Base-by-base conservation (phyloP, 1,139 yeast genomes). In the Yamadazyma diospyri region DNA sequence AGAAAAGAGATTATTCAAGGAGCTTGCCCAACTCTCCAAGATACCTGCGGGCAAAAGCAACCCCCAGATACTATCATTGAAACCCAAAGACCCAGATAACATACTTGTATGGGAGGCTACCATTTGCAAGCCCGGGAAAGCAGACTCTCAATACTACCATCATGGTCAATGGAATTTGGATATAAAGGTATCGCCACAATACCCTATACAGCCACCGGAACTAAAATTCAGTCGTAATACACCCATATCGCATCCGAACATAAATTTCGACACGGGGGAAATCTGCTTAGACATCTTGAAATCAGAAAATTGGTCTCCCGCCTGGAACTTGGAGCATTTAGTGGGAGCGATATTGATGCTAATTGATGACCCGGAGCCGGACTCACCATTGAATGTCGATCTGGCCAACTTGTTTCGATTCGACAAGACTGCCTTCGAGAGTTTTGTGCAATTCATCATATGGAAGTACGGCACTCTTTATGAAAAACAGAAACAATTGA, bases 321-420 rank as follows among this genome's bases (percentile, higher is more conserved):
- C 94, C 2, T 88, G 95, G 94, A 79, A 84, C 26, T 53, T 88
- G 27, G 64, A 78, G 33, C 70, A 83, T 36, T 70, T 85, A n/a
- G 65, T 85, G 30, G 70, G 77, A 19, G 95, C 95, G 0, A 76
- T 87, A 1, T 61, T 81, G 35, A 70, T 79, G 51, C 68, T 88
- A 41, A 58, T 88, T 15, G 77, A 73, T 36, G 78, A 78, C 36
- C 95, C 95, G 0, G 95, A 83, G 51, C 92, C 94, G 0, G 83
- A 83, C 46, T 79, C 89, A 23, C 97, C 97, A 1, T 61, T 88
- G 30, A 86, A 88, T 50, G 71, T 88, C 17, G 97, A 88, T 53
- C 76, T 86, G 53, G 94, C 95, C n/a, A 85, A 82, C 48, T 56
- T 88, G 32, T 70, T 72, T 38, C 69, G 89, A 38, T 54, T 64